Evolutionary conservation across 2,329 filamentous ascomycete genomes (phyloP), one percentile per base, ranked within the genome.

Genomic region (Colletotrichum liriopes): DNA sequence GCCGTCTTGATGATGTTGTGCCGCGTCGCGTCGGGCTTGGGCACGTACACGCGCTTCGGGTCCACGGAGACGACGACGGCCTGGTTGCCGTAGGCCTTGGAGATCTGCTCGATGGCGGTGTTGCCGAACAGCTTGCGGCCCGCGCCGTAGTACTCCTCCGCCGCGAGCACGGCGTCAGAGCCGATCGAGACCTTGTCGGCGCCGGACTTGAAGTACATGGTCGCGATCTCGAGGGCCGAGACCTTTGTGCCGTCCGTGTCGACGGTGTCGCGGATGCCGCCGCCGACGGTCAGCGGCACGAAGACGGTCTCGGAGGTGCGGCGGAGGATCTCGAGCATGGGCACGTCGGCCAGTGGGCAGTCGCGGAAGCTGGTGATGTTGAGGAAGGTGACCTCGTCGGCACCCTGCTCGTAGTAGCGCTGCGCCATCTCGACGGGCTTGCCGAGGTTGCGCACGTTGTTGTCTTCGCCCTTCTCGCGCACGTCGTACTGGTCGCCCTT

Each of bases 401-500:
- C 95, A 72, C 96, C 96, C 84, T 98, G 94, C 79, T 97, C 93
- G 86, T 98, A 99, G 86, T 99, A 99, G 78, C 90, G 91, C 82
- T 91, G 91, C 11, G 96, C 96, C 90, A 99, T 93, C 75, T 98
- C 95, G 60, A 99, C 95, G 1, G 96, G 96, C 83, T 99, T 99
- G 75, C 96, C 96, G 4, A 99, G 88, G 82, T 99, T 99, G 74
- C 96, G 92, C 45, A 99, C 95, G 76, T 80, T 80, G 67, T 89
- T 85, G 69, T 86, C 86, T 18, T 84, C 86, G 29, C 86, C 86
- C 83, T 98, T 98, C 79, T 98, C 96, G 41, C 96, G 93, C 8
- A 99, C 96, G 79, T 99, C 96, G 84, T 99, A 99, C 82, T 98
- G 96, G 83, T 99, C 96, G 69, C 96, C 96, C 83, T 99, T 99